Evolutionary conservation across 108 stramenopile species (phyloP).

Genomic region (Skeletonema grethae): DNA sequence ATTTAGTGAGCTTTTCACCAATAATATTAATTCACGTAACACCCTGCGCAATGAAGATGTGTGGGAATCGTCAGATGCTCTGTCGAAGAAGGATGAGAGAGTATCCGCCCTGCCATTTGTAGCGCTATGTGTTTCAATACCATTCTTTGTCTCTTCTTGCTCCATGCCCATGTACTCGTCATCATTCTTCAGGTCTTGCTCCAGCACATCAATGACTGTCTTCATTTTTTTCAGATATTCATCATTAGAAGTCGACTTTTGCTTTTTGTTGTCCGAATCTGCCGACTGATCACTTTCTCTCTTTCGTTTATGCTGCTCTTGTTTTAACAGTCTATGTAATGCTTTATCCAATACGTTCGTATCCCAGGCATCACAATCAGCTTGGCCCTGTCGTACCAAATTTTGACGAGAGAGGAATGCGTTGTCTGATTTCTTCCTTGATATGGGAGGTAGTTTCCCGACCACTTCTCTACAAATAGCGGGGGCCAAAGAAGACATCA

Average conservation of each 20-base stretch:
- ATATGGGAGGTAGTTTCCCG: conserved; percentile 52
- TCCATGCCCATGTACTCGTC: conserved; percentile 8
- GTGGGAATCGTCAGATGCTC: conserved; percentile 5
- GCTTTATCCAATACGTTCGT: conserved; percentile 16
- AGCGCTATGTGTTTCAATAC: background rate
- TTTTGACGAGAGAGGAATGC: background rate
- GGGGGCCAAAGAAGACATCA: conserved; percentile 61
- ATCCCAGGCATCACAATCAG: conserved; percentile 16
- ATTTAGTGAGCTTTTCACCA: conserved; percentile 24
- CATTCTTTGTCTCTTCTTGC: background rate
- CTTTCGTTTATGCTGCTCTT: background rate
- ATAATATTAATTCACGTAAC: conserved; percentile 22
- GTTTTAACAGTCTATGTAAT: conserved; percentile 7
- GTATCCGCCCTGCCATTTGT: background rate
- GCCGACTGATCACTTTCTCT: background rate
- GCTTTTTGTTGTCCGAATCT: background rate
- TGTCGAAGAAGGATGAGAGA: conserved; percentile 7
- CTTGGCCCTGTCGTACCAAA: background rate
- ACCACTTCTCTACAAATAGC: conserved; percentile 48
- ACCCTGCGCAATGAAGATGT: conserved; percentile 17
- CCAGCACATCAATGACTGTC: conserved; percentile 3
- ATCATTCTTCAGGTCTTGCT: conserved; percentile 5
- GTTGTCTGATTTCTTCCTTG: conserved; percentile 10
- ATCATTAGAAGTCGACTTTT: conserved; percentile 1
- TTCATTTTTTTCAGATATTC: conserved; percentile 12